Evolutionary conservation across 179 eudicot species (phyloP), one percentile per base, ranked within the genome.

Genomic region (Sideroxylon spinosum): DNA sequence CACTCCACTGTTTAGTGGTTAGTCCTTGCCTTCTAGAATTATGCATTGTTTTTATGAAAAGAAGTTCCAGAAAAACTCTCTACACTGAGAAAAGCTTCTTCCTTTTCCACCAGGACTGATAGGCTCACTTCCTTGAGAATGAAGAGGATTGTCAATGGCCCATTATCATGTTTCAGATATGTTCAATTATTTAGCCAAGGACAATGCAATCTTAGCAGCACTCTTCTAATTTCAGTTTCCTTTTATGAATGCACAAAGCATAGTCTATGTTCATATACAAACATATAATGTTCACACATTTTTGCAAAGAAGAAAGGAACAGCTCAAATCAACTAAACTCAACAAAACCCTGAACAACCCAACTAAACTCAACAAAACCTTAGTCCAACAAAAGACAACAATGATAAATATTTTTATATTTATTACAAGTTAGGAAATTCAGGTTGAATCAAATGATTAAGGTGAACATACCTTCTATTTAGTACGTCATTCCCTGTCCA

Each of bases 401-500:
- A 37, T 37, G 2, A 37, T 37, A 37, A 37, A 37, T 37, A 37
- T 37, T 37, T 37, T 37, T 37, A 37, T 9, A 48, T 48, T 48
- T 9, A 62, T 22, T 7, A 63, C 44, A 37, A 37, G 46, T 17
- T 52, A 67, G 64, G 50, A 53, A 20, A 67, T 13, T 57, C 4
- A 1, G 25, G 69, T 57, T 8, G 32, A 67, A 68, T 68, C 25
- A 55, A 44, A 52, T 29, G 25, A 13, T 3, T 48, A 12, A 68
- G 44, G 32, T 63, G 28, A 11, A 50, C 85, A 66, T 76, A 93
- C 99, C 98, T 92, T 80, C 99, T 84, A 73, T 95, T 95, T 62
- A 95, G 77, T 4, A 91, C 93, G 79, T 95, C 99, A 81, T 95
- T 95, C 80, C 99, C 99, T 16, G 99, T 95, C 99, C 99, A 95